Evolutionary conservation across 2,329 filamentous ascomycete species (phyloP), one percentile per base, ranked within the genome.

Genomic region (Ophiostoma ips): DNA sequence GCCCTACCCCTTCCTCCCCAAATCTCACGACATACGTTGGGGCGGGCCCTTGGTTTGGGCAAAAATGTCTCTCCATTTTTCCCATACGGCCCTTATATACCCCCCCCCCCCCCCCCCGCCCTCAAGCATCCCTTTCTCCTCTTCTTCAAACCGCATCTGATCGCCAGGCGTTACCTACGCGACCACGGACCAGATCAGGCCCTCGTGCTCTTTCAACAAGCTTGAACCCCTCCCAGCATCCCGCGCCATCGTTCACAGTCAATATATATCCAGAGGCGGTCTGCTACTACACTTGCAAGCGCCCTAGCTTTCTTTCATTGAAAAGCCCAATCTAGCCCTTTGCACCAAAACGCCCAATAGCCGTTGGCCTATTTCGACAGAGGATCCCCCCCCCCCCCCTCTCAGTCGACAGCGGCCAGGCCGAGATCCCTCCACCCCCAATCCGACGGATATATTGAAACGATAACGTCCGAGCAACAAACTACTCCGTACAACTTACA

Each of bases 261-360:
- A 16, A 21, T 30, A 15, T 21, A 10, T 31, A 15, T 15, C 12
- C 13, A 30, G 2, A 43, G 24, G n/a, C 24, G 8, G 28, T 13
- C 28, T 30, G 24, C 40, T 15, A 8, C 40, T 21, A 43, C 15
- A 15, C 24, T 28, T 28, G 24, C 10, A n/a, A 16, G 15, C 21
- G 24, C 24, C n/a, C 12, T 16, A 21, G 16, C 40, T n/a, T n/a
- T n/a, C n/a, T n/a, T n/a, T n/a, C n/a, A n/a, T 16, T 12, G 2
- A 30, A 30, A 38, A 21, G 51, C 48, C 48, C 37, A 44, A 44
- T 52, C 51, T 52, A 52, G 51, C 51, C 51, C 37, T n/a, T 28
- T 36, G 41, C 46, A 13, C 28, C 46, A n/a, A 46, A 38, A 41
- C 35, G 36, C 43, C 50, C 47, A 52, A 35, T 43, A 33, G 19